Conservation (phyloP, 495 filamentous ascomycete species). For the Pyrenula massariospora region DNA sequence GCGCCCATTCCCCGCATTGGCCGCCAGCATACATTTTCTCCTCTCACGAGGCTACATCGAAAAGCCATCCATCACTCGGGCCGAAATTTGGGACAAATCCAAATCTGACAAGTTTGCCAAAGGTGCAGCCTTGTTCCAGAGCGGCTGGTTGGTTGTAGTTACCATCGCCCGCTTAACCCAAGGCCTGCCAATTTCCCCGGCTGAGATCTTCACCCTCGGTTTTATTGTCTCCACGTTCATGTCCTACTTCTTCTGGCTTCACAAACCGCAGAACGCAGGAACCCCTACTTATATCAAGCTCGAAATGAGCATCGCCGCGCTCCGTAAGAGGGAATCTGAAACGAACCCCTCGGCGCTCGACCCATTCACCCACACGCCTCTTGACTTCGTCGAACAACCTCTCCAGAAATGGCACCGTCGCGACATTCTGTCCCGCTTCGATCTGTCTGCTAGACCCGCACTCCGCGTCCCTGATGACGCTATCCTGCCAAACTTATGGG, state of each 20-base stretch:
- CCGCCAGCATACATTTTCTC: constrained; percentile 5
- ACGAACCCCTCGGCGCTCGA: constrained; percentile 2
- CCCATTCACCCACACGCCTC: constrained; percentile 10
- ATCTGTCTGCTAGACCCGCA: neutral
- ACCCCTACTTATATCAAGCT: constrained; percentile 11
- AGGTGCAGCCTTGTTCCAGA: constrained; percentile 20
- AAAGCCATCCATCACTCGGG: constrained; percentile 13
- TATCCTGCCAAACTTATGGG: neutral
- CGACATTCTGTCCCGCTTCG: neutral
- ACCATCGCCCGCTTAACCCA: constrained; percentile 14
- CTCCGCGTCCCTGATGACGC: neutral
- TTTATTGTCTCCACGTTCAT: constrained; percentile 26
- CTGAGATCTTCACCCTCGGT: constrained; percentile 27
- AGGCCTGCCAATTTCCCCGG: constrained; percentile 17
- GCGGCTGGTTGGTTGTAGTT: constrained; percentile 20
- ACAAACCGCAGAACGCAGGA: constrained; percentile 25
- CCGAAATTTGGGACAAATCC: constrained; percentile 24
- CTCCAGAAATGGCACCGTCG: neutral
- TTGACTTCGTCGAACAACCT: constrained; percentile 9
- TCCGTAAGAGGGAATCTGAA: neutral
- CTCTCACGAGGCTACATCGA: constrained; percentile 6
- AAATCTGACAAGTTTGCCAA: constrained; percentile 23
- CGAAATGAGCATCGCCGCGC: constrained; percentile 1
- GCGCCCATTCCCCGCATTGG: constrained; percentile 5
- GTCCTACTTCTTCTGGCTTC: constrained; percentile 28